Base-by-base conservation (phyloP, 371 early-diverging fungal species). In the Mortierella sp. region DNA sequence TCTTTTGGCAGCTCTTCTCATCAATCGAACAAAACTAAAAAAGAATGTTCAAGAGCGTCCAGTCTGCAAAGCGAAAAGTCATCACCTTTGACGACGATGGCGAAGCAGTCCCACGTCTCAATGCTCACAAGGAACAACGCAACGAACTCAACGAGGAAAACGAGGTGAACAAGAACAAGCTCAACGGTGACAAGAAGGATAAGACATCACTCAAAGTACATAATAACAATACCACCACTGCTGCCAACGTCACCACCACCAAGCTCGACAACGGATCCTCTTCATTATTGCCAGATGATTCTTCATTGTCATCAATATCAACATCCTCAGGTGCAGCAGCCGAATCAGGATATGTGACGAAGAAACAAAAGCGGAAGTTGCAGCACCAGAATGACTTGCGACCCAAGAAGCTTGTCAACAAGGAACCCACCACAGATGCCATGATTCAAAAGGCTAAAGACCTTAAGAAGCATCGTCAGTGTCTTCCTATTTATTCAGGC, bases 401-500 rank as follows among this genome's bases (percentile, higher is more conserved):
- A 21, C 56, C 64, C 21, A 62, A 56, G 50, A 73, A 73, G 43
- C 39, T 59, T 1, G 39, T 48, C 42, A 58, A 42, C 60, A 68
- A 63, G 52, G 68, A 62, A 19, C 68, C 68, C 15, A 63, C 60
- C 6, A 59, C 75, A 4, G 64, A 63, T 21, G 60, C 50, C 6
- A 68, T 73, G 21, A 48, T 68, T 27, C 62, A 62, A 8, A 62
- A 48, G 42, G 68, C 75, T 5, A 73, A 68, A 42, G 68, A 67
- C 1, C 60, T 73, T 34, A 67, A 51, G 56, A 68, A 79, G 19
- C 83, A 83, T 37, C 80, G 85, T 21, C 54, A 73, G 23, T 50
- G 56, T 1, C 79, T 85, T 1, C 85, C 85, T 0, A 84, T 85
- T 50, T 83, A 64, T 60, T 50, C 72, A 2, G 85, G 78, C 70